Evolutionary conservation across 495 filamentous ascomycete species (phyloP).

Genomic region (Monascus purpureus): DNA sequence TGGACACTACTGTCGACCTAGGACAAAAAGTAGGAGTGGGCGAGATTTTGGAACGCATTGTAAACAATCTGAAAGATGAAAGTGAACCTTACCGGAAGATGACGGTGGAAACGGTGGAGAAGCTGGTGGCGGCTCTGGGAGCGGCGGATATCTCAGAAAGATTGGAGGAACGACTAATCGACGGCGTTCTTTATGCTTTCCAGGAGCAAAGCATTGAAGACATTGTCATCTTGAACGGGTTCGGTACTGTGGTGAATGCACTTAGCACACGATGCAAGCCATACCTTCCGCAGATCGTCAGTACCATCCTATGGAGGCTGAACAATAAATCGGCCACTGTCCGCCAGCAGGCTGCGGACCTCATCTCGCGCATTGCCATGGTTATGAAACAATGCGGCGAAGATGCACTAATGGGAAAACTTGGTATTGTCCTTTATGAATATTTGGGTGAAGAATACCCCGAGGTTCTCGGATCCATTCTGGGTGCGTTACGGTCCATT

Average conservation of each 20-base stretch:
- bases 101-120: constrained; percentile 95
- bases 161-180: constrained; percentile 82
- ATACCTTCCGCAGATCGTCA: constrained; percentile 91
- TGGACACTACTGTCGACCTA: constrained; percentile 95
- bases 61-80: constrained; percentile 94
- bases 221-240: constrained; percentile 93
- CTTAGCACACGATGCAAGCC: constrained; percentile 89
- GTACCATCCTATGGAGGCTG: constrained; percentile 89
- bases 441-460: constrained; percentile 99
- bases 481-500: constrained; percentile 88
- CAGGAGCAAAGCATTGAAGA: constrained; percentile 98
- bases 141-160: constrained; percentile 88
- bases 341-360: constrained; percentile 90
- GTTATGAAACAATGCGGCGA: constrained; percentile 99
- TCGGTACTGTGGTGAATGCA: constrained; percentile 94
- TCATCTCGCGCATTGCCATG: constrained; percentile 92
- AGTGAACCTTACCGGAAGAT: constrained; percentile 98
- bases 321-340: constrained; percentile 97
- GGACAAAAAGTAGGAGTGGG: constrained; percentile 93
- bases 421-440: constrained; percentile 94
- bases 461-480: constrained; percentile 91
- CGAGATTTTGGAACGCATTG: constrained; percentile 86
- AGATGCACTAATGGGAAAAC: constrained; percentile 88
- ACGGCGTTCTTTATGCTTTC: constrained; percentile 94
- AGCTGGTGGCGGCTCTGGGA: constrained; percentile 81